Evolutionary conservation across 768 basidiomycete species (phyloP), one percentile per base, ranked within the genome.

Genomic region (Auricularia auricula-judae): DNA sequence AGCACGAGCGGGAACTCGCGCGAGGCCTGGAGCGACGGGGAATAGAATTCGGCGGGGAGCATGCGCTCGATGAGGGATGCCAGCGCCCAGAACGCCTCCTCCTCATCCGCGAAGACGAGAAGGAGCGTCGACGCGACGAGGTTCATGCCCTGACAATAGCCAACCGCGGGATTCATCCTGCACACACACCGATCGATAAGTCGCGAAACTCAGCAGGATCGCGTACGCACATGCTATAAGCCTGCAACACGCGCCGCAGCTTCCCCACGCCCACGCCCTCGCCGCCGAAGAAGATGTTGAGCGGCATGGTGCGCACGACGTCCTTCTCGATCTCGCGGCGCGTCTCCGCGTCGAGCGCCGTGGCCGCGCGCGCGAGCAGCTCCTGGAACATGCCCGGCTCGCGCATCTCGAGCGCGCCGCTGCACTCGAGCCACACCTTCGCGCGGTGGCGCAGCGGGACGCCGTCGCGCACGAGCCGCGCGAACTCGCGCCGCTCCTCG

Each of bases 11-110:
- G 97, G 70, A 96, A 98, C 1, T 94, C 93, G 35, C 95, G 86
- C 12, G 94, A 98, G 44, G 94, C 93, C 0, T 97, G 84, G 2
- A 99, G 79, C 1, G 88, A 89, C 0, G 93, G 91, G 1, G 96
- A 91, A 75, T 95, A 98, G 79, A 97, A 99, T 63, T 95, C 88
- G 64, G 88, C 84, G 0, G 97, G 97, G 0, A 98, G 81, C 47
- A 95, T 85, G 10, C 85, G 84, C 73, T 96, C 93, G 53, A 98
- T 85, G 68, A 98, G 88, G 12, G 91, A 91, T 0, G 86, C 78
- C 11, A 98, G 87, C 36, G 89, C 89, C 95, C 95, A 98, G 71
- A 97, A 98, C 0, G 96, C 96, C 66, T 96, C 93, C 76, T 98
- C 95, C 74, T 99, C 96, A 67, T 96, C 89, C 0, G 93, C 91